Conservation (phyloP, 2,329 filamentous ascomycete species). For the Colletotrichum tropicicola region DNA sequence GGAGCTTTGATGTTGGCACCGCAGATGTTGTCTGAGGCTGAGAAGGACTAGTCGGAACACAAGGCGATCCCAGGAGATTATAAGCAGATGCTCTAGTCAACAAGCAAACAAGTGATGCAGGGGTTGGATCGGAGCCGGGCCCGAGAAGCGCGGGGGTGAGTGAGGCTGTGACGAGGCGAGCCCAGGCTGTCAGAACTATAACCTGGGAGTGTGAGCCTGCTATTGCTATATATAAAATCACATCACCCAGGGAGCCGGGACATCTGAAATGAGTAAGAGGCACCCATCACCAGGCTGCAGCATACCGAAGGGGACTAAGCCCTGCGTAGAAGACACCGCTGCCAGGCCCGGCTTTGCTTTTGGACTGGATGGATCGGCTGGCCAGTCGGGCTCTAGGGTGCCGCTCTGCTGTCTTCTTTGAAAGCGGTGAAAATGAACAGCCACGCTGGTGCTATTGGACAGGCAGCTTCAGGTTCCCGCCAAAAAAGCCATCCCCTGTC, state of each 20-base stretch:
- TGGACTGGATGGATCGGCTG: neutral
- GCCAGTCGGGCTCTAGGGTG: neutral
- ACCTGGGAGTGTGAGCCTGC: neutral
- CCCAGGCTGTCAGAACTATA: slow-evolving; percentile 18
- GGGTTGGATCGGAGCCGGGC: slow-evolving; percentile 14
- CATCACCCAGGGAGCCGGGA: slow-evolving; percentile 18
- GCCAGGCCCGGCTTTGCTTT: slow-evolving; percentile 3
- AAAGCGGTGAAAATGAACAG: slow-evolving; percentile 27
- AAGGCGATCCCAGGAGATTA: slow-evolving; percentile 12
- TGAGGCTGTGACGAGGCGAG: slow-evolving; percentile 25
- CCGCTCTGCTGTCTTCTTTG: slow-evolving; percentile 11
- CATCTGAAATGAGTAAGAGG: neutral
- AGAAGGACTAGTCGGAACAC: slow-evolving; percentile 1
- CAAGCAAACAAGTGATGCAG: slow-evolving; percentile 1
- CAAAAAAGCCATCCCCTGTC: neutral
- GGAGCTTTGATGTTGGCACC: slow-evolving; percentile 8
- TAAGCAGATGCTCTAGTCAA: slow-evolving; percentile 12
- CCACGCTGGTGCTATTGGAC: slow-evolving; percentile 23
- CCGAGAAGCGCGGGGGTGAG: slow-evolving; percentile 22
- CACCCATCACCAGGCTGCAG: slow-evolving; percentile 21
- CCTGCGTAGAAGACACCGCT: neutral
- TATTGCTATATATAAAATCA: slow-evolving; percentile 31
- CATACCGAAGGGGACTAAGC: slow-evolving; percentile 12
- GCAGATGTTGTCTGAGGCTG: slow-evolving; percentile 15
- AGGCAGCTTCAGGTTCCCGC: slow-evolving; percentile 1